Percentiles rank a stretch among this genome's conserved stretches.
Conservation (phyloP, 495 filamentous ascomycete genomes). For the Letharia lupina region DNA sequence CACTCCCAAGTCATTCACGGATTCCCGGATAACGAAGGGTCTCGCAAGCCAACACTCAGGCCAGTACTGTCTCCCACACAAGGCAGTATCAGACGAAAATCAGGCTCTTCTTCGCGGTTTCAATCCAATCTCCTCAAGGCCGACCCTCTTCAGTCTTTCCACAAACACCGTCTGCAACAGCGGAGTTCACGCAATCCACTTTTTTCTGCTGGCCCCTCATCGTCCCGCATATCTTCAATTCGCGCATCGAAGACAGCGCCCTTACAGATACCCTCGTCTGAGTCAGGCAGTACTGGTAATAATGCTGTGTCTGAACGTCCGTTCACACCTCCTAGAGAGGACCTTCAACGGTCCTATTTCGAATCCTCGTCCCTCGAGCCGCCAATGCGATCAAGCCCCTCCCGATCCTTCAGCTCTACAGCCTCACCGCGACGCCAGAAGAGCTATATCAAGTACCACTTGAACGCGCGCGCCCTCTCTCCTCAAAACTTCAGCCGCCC, state of each 20-base stretch:
- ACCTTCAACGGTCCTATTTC: constrained; percentile 5
- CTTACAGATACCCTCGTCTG: neutral
- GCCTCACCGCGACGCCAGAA: constrained; percentile 5
- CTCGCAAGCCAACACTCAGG: constrained; percentile 7
- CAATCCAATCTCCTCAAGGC: constrained; percentile 1
- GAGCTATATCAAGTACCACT: neutral
- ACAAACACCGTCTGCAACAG: constrained; percentile 17
- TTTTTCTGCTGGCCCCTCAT: constrained; percentile 16
- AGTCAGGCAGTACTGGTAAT: neutral
- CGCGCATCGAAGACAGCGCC: neutral
- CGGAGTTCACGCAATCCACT: constrained; percentile 16
- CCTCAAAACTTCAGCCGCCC: constrained; percentile 11
- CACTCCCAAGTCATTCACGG: constrained; percentile 20
- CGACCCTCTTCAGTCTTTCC: constrained; percentile 16
- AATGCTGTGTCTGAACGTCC: neutral
- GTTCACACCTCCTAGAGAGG: neutral
- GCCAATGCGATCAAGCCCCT: constrained; percentile 4
- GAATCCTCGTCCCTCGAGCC: constrained; percentile 17
- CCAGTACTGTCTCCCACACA: constrained; percentile 10
- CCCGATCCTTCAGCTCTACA: neutral
- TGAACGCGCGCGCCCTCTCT: constrained; percentile 7
- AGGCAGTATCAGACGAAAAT: constrained; percentile 1
- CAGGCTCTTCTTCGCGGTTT: neutral
- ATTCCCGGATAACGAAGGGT: constrained; percentile 7
- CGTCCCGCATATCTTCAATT: constrained; percentile 16